A percentile compares a stretch with the other conserved stretches of the same genome.
phyloP scores from a whole-genome alignment of 2,329 filamentous ascomycete species.

The Aspergillus japonicus region DNA sequence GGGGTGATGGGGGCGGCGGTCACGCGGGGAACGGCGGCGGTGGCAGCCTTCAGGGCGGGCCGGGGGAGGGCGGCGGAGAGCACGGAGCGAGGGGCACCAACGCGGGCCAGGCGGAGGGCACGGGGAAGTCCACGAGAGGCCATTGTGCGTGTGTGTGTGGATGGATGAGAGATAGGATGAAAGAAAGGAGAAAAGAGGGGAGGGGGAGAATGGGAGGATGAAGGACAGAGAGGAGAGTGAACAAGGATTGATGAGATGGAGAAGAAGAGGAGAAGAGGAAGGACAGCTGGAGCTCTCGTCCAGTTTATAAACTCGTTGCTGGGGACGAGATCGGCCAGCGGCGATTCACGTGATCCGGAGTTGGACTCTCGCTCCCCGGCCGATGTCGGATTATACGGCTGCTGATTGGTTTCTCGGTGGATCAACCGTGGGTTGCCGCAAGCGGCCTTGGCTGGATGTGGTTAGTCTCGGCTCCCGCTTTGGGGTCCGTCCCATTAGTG shows the following conservation, averaged over 20 bases:
- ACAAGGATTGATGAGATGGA: slow-evolving; percentile 10
- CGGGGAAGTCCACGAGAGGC: slow-evolving; percentile 52
- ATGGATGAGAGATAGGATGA: slow-evolving; percentile 12
- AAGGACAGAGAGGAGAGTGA: slow-evolving; percentile 11
- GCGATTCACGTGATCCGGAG: slow-evolving; percentile 29
- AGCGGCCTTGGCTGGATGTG: neutral
- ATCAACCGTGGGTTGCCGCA: neutral
- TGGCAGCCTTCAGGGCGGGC: slow-evolving; percentile 45
- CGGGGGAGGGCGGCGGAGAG: slow-evolving; percentile 57
- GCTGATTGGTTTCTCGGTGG: neutral
- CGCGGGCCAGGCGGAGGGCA: slow-evolving; percentile 58
- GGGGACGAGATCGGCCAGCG: slow-evolving; percentile 8
- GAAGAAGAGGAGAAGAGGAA: slow-evolving; percentile 11
- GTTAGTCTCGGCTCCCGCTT: neutral
- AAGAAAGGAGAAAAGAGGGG: slow-evolving; percentile 10
- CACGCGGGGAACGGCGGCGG: slow-evolving; percentile 43
- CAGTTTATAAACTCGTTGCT: slow-evolving; percentile 22
- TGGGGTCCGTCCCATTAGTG: neutral
- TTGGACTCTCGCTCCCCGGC: slow-evolving; percentile 28
- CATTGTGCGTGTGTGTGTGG: slow-evolving; percentile 37
- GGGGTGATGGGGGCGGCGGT: slow-evolving; percentile 46
- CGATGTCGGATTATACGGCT: slow-evolving; percentile 21
- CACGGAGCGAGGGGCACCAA: slow-evolving; percentile 58
- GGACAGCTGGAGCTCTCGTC: slow-evolving; percentile 8
- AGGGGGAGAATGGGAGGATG: slow-evolving; percentile 12